These are phyloP conservation scores for Taxillus chinensis DNA, from an alignment of 164 flowering plant species.

Conservation along the genomic window DNA sequence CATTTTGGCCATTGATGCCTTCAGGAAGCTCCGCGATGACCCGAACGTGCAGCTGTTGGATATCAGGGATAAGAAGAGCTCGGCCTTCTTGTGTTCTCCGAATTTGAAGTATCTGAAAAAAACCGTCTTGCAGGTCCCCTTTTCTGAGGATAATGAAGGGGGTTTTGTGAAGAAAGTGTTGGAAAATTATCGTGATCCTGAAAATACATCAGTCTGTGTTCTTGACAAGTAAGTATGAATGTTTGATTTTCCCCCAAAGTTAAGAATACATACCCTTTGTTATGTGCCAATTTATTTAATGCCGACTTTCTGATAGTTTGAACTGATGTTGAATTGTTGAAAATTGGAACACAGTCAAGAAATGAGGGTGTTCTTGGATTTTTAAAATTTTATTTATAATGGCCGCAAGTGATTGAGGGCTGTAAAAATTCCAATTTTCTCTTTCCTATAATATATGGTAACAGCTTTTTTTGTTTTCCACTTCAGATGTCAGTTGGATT, in stretches of 20 bases:
- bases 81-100: slow-evolving; percentile 49
- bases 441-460: too few species aligned
- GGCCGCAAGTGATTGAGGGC: too few species aligned
- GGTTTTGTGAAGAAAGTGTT: slow-evolving; percentile 56
- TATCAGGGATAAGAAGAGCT: slow-evolving; percentile 51
- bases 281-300: too few species aligned
- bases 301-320: too few species aligned
- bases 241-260: neutral
- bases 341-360: too few species aligned
- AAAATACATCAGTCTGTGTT: slow-evolving; percentile 47
- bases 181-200: slow-evolving; percentile 44
- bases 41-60: slow-evolving; percentile 58
- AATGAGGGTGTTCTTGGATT: too few species aligned
- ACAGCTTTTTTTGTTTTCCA: too few species aligned
- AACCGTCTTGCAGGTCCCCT: slow-evolving; percentile 39
- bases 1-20: slow-evolving; percentile 62
- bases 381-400: too few species aligned
- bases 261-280: neutral
- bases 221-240: slow-evolving; percentile 67
- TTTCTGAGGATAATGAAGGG: slow-evolving; percentile 44
- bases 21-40: slow-evolving; percentile 55
- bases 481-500: neutral
- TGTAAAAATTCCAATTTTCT: too few species aligned
- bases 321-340: too few species aligned
- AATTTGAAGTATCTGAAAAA: slow-evolving; percentile 55